phyloP scores from a whole-genome alignment of 306 rosid genomes.

The Vigna unguiculata region DNA sequence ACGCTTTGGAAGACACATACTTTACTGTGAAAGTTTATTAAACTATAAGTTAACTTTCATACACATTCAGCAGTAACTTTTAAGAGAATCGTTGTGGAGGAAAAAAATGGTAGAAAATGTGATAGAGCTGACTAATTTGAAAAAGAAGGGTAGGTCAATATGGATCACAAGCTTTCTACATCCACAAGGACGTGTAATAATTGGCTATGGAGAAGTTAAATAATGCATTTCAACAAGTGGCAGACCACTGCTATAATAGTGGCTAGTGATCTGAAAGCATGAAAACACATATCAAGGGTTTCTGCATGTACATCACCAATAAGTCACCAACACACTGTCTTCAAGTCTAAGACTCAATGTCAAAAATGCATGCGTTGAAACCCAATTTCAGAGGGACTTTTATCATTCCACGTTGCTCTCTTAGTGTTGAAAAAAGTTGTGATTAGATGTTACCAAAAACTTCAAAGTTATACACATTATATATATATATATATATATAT shows the following conservation, averaged over 20 bases:
- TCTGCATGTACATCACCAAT: constrained; percentile 32
- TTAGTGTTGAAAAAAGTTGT: constrained; percentile 3
- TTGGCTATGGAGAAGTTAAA: constrained; percentile 43
- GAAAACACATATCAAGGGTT: constrained; percentile 8
- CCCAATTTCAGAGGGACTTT: background rate
- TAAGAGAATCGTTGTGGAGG: constrained; percentile 2
- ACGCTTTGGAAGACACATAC: background rate
- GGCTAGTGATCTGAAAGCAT: constrained; percentile 28
- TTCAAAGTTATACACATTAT: background rate
- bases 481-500: too few relatives aligned
- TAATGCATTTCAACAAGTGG: constrained; percentile 41
- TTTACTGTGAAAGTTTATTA: background rate
- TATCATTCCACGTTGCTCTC: constrained; percentile 8
- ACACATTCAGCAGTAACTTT: background rate
- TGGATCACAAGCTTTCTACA: constrained; percentile 35
- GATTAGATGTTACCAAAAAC: background rate
- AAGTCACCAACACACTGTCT: background rate
- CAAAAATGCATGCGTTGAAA: constrained; percentile 36
- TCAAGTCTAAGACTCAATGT: constrained; percentile 20
- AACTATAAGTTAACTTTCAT: background rate
- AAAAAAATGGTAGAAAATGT: constrained; percentile 17
- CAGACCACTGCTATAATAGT: constrained; percentile 29
- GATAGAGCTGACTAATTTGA: constrained; percentile 3
- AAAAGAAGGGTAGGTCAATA: constrained; percentile 12
- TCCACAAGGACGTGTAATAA: constrained; percentile 43